Percentiles rank a stretch among this genome's conserved stretches.
These are phyloP conservation scores for Colletotrichum salicis DNA, from an alignment of 2,329 filamentous ascomycete genomes.

Conservation along the genomic window DNA sequence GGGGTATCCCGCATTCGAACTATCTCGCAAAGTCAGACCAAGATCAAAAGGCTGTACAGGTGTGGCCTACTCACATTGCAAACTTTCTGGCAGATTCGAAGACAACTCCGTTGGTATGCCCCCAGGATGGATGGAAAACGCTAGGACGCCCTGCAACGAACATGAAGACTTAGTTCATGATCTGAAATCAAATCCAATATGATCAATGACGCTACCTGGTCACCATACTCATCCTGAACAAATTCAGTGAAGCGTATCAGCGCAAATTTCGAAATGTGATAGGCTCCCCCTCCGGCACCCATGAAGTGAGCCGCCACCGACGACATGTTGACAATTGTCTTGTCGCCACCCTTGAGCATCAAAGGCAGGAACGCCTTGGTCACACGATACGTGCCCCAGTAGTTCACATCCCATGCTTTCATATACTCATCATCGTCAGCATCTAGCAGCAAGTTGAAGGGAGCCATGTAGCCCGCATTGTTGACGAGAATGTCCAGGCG, in stretches of 20 bases:
- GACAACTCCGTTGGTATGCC: slow-evolving; percentile 49
- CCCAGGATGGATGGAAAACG: slow-evolving; percentile 53
- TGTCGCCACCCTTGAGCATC: slow-evolving; percentile 47
- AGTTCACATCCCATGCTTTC: slow-evolving; percentile 60
- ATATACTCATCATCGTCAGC: slow-evolving; percentile 56
- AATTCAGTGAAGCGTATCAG: slow-evolving; percentile 61
- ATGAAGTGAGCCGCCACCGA: slow-evolving; percentile 55
- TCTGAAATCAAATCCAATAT: not conserved
- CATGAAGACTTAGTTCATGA: not conserved
- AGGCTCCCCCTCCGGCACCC: slow-evolving; percentile 50
- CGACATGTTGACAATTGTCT: slow-evolving; percentile 59
- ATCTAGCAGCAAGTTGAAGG: slow-evolving; percentile 42
- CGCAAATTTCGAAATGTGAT: slow-evolving; percentile 61
- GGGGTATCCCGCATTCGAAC: slow-evolving; percentile 36
- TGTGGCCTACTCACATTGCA: slow-evolving; percentile 14
- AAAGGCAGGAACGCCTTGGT: slow-evolving; percentile 60
- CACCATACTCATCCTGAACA: slow-evolving; percentile 55
- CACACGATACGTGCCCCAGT: slow-evolving; percentile 59
- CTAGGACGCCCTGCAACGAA: slow-evolving; percentile 50
- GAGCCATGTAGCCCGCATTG: slow-evolving; percentile 56
- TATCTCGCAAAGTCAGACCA: not conserved
- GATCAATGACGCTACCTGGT: slow-evolving; percentile 1
- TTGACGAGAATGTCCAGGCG: slow-evolving; percentile 54
- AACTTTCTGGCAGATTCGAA: slow-evolving; percentile 28
- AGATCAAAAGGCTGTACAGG: rapidly evolving